Evolutionary conservation across 176 grass and related monocot genomes (phyloP).

Genomic region (Chloris gayana): DNA sequence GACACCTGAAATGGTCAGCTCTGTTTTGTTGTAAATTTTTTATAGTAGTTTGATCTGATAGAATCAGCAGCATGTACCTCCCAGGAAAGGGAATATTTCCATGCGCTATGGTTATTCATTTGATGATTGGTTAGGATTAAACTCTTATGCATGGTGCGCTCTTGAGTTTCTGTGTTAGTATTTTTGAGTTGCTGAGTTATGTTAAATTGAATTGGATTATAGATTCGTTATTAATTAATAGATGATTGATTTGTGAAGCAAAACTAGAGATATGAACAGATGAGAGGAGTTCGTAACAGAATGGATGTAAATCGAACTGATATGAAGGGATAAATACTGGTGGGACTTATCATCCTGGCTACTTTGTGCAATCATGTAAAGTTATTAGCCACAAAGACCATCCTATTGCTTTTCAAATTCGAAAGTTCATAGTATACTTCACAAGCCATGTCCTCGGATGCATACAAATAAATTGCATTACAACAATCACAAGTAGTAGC

Average conservation of each 20-base stretch:
- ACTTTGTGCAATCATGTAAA: not conserved
- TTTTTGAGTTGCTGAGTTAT: not conserved
- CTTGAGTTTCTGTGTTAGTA: constrained; percentile 17
- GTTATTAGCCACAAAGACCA: not conserved
- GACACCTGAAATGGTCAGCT: constrained; percentile 15
- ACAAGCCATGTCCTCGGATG: not conserved
- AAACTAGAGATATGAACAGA: not conserved
- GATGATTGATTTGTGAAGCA: not conserved
- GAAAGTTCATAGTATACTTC: not conserved
- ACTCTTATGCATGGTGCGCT: constrained; percentile 16
- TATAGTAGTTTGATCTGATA: constrained; percentile 32
- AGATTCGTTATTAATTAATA: not conserved
- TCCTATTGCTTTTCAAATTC: not conserved
- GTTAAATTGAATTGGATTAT: not conserved
- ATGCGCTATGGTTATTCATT: constrained; percentile 9
- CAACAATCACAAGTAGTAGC: not conserved
- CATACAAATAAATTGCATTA: not conserved
- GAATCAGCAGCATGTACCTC: not conserved
- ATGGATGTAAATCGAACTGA: not conserved
- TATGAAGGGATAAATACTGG: not conserved
- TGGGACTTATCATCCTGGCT: not conserved
- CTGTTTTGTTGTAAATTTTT: constrained; percentile 67
- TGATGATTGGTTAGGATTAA: constrained; percentile 21
- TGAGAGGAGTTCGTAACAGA: not conserved
- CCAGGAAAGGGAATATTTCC: not conserved